Base-by-base conservation (phyloP, 805 yeast species). In the Spathaspora gorwiae region DNA sequence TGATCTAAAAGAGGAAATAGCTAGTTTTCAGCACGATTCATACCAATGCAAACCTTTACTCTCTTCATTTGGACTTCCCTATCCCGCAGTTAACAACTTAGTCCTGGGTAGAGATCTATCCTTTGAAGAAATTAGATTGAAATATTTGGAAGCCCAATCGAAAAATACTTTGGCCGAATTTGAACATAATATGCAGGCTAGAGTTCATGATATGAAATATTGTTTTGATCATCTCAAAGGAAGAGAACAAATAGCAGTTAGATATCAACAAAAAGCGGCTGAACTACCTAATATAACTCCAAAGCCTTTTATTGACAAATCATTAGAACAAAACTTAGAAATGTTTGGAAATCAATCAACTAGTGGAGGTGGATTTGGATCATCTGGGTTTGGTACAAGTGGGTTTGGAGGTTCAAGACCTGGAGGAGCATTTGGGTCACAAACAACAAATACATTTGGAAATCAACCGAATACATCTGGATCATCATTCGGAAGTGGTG, bases 61-160 rank as follows among this genome's bases (percentile, higher is more conserved):
- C 2, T 69, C 83, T 0, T 62, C 75, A 1, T 78, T 73, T 57
- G 78, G 84, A 26, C 54, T 76, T n/a, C 70, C 67, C 1, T 55
- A 58, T 2, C 81, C 81, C 1, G 78, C 79, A 0, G 67, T 68
- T 7, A 66, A 68, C 39, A 79, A 76, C 52, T 54, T 81, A 36
- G 76, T 80, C 7, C 51, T 62, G 2, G 78, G 73, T 1, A 62
- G 86, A 54, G 85, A 81, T 48, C 56, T 73, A 19, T 79, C 84
- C 0, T 65, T 62, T 19, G 85, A 80, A 47, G 85, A 81, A 52
- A 61, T 69, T 14, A 60, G 85, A 45, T 60, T 73, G 42, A 71
- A 72, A 48, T 78, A 64, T 47, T 60, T 66, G 49, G 70, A 71
- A 42, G 78, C 83, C 0, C 62, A 55, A 38, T 54, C 61, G 4